A percentile compares a stretch with the other conserved stretches of the same genome.
Evolutionary conservation across 345 rosid species (phyloP).

Genomic region (Syzygium oleosum): DNA sequence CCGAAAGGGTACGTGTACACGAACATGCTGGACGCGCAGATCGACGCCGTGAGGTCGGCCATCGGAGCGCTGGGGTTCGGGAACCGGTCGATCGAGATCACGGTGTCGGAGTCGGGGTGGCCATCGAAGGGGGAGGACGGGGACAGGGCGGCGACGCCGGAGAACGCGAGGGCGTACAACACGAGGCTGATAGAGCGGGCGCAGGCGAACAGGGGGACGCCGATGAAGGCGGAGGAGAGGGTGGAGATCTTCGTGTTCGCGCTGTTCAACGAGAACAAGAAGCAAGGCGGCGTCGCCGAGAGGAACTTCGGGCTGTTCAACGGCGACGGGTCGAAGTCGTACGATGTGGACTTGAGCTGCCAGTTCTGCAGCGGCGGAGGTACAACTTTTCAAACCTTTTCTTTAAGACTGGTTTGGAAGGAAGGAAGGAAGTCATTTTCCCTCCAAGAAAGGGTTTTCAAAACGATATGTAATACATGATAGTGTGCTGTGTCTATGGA

Average conservation of each 20-base stretch:
- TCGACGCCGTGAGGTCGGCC: conserved; percentile 56
- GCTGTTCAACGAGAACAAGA: conserved; percentile 64
- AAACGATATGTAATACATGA: no score
- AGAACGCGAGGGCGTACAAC: conserved; percentile 44
- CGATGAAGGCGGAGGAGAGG: conserved; percentile 35
- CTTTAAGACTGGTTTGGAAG: not conserved
- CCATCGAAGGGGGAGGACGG: conserved; percentile 46
- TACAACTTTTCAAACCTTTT: not conserved
- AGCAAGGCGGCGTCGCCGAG: conserved; percentile 35
- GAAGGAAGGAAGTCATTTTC: not conserved
- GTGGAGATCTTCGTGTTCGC: conserved; percentile 47
- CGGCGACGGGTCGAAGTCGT: conserved; percentile 52
- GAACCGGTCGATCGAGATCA: conserved; percentile 29
- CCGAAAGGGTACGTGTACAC: conserved; percentile 40
- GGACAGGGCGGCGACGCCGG: conserved; percentile 34
- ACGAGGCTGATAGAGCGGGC: conserved; percentile 53
- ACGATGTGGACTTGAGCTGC: conserved; percentile 54
- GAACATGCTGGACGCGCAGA: conserved; percentile 61
- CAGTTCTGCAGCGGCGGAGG: conserved; percentile 35
- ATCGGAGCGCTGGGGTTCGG: conserved; percentile 38
- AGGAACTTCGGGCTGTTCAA: conserved; percentile 56
- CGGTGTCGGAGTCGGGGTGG: conserved; percentile 55
- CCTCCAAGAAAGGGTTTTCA: not conserved
- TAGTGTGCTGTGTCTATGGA: not conserved
- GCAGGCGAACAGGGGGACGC: conserved; percentile 47